These are phyloP conservation scores for Phytopythium cucurbitacearum DNA, from an alignment of 352 stramenopile genomes.

Conservation along the genomic window DNA sequence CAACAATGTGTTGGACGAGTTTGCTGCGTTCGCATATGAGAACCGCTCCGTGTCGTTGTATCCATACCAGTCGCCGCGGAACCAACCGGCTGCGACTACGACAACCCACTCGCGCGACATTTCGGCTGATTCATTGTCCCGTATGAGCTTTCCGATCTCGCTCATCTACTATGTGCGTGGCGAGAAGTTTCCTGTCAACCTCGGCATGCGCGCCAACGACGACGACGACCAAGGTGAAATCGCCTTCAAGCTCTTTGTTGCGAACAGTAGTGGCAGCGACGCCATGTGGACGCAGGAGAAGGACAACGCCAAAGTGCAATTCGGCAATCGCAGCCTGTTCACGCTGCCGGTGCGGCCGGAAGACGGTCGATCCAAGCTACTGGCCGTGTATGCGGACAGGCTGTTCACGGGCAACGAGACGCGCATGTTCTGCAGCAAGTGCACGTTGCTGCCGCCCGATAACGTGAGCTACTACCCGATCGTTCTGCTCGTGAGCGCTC, in stretches of 20 bases:
- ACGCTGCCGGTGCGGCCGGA: constrained; percentile 49
- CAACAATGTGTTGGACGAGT: constrained; percentile 32
- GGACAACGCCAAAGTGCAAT: constrained; percentile 57
- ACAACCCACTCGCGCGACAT: constrained; percentile 13
- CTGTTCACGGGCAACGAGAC: constrained; percentile 77
- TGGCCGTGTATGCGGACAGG: constrained; percentile 65
- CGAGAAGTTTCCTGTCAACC: constrained; percentile 66
- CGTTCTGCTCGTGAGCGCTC: constrained; percentile 42
- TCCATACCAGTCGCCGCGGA: constrained; percentile 21
- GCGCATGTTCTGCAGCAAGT: constrained; percentile 76
- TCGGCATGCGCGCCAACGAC: constrained; percentile 28
- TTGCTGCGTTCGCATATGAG: constrained; percentile 52
- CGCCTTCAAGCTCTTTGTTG: constrained; percentile 44
- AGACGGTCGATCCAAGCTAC: constrained; percentile 20
- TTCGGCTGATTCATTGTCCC: constrained; percentile 18
- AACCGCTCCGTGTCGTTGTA: constrained; percentile 61
- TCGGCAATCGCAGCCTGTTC: constrained; percentile 61
- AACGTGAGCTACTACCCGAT: constrained; percentile 57
- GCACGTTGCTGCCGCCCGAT: constrained; percentile 64
- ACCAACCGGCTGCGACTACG: neutral
- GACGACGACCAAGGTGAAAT: constrained; percentile 21
- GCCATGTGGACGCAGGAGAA: constrained; percentile 55
- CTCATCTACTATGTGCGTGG: constrained; percentile 77
- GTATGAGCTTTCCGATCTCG: constrained; percentile 68
- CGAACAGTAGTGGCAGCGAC: constrained; percentile 33